A percentile compares a stretch with the other conserved stretches of the same genome.
phyloP scores from a whole-genome alignment of 1,284 basidiomycete genomes.

The Microstroma glucosiphilum region DNA sequence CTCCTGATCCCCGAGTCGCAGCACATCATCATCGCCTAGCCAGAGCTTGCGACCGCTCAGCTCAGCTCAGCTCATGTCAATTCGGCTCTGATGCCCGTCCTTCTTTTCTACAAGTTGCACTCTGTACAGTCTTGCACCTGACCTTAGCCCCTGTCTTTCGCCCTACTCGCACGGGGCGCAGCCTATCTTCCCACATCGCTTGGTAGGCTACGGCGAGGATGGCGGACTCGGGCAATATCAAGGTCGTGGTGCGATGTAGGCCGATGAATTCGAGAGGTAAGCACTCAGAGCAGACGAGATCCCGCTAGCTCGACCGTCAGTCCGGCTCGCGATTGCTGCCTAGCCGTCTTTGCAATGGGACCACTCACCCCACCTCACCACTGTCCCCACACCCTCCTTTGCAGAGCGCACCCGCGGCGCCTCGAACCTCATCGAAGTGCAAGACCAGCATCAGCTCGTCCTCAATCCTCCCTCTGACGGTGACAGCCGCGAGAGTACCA shows the following conservation, averaged over 20 bases:
- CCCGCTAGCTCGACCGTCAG: too few species aligned
- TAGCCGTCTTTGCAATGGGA: not conserved
- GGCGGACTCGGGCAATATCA: conserved; percentile 48
- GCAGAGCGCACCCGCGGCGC: conserved; percentile 36
- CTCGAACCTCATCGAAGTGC: conserved; percentile 37
- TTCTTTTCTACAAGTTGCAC: too few species aligned
- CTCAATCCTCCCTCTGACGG: conserved; percentile 32
- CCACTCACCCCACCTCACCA: not conserved
- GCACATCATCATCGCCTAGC: too few species aligned
- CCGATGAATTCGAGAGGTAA: conserved; percentile 37
- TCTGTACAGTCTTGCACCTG: too few species aligned
- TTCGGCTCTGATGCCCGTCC: too few species aligned
- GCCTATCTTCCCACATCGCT: too few species aligned
- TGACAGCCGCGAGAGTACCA: conserved; percentile 28
- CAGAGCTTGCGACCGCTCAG: too few species aligned
- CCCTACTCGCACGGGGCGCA: too few species aligned
- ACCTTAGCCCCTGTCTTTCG: too few species aligned
- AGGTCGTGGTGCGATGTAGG: conserved; percentile 46
- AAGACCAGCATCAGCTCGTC: conserved; percentile 33
- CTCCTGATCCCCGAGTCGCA: too few species aligned
- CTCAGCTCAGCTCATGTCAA: too few species aligned
- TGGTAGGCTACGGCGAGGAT: conserved; percentile 12
- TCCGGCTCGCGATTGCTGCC: too few species aligned
- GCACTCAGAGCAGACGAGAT: not conserved
- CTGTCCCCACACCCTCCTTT: not conserved